Conservation (phyloP, 768 basidiomycete species). For the Mycena galericulata region DNA sequence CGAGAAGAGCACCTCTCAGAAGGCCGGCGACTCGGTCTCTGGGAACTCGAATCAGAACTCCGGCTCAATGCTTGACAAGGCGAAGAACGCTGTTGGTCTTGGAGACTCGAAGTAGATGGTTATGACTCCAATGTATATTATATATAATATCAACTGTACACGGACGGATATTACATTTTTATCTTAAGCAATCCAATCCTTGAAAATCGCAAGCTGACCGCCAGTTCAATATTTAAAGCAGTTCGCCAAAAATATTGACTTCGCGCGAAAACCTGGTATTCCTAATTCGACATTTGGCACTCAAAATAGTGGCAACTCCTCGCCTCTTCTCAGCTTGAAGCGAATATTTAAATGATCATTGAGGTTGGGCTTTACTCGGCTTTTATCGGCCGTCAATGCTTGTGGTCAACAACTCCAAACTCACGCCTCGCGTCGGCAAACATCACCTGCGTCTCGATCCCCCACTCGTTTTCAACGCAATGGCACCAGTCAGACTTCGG, state of each 20-base stretch:
- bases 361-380: neutral
- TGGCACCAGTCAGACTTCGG: constrained; percentile 83
- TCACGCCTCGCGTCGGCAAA: neutral
- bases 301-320: no score
- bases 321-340: no score
- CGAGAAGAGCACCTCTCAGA: constrained; percentile 66
- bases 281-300: no score
- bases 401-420: neutral
- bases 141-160: no score
- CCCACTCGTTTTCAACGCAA: constrained; percentile 37
- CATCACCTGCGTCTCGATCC: neutral
- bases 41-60: constrained; percentile 62
- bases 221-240: no score
- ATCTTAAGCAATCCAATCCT: no score
- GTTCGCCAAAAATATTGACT: no score
- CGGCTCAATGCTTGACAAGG: constrained; percentile 61
- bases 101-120: constrained; percentile 43
- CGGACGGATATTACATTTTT: no score
- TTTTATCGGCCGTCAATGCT: neutral
- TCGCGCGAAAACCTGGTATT: no score
- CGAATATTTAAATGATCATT: no score
- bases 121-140: no score
- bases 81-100: constrained; percentile 65
- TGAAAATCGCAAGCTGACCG: no score
- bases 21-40: constrained; percentile 59